Conservation (phyloP, 345 rosid genomes). For the Euphorbia peplus region DNA sequence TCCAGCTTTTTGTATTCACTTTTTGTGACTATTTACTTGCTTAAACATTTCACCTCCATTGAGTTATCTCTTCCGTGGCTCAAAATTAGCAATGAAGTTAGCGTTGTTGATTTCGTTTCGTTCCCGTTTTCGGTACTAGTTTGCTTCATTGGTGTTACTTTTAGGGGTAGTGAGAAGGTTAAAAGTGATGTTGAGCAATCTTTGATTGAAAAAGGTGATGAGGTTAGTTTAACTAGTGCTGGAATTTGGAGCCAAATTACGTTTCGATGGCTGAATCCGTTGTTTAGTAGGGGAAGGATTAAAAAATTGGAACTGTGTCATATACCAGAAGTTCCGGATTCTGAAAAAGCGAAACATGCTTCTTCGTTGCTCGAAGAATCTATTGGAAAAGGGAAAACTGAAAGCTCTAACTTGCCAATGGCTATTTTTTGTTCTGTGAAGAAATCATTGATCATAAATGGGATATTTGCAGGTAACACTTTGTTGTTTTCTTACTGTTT, state of each 20-base stretch:
- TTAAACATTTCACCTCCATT: conserved; percentile 22
- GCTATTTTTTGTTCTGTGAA: conserved; percentile 36
- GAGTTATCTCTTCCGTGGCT: conserved; percentile 26
- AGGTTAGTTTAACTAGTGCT: conserved; percentile 13
- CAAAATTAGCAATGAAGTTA: conserved; percentile 27
- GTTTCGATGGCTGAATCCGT: conserved; percentile 59
- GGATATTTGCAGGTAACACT: conserved; percentile 57
- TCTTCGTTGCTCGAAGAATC: conserved; percentile 51
- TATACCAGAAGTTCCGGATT: conserved; percentile 48
- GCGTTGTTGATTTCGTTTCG: conserved; percentile 37
- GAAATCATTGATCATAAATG: conserved; percentile 53
- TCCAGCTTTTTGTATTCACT: conserved; percentile 27
- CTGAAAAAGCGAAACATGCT: conserved; percentile 54
- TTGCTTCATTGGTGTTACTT: conserved; percentile 26
- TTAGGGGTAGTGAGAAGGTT: conserved; percentile 6
- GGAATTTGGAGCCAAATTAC: conserved; percentile 48
- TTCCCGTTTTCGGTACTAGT: conserved; percentile 38
- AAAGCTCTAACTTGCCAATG: conserved; percentile 33
- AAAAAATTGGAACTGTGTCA: conserved; percentile 46
- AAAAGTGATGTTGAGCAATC: conserved; percentile 30
- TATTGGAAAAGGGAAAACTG: conserved; percentile 33
- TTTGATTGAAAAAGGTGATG: conserved; percentile 29
- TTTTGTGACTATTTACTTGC: conserved; percentile 24
- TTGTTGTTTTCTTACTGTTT: neutral
- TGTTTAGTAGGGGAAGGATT: conserved; percentile 37